phyloP scores from a whole-genome alignment of 2,329 filamentous ascomycete species.

The Magnaporthiopsis rhizophila region DNA sequence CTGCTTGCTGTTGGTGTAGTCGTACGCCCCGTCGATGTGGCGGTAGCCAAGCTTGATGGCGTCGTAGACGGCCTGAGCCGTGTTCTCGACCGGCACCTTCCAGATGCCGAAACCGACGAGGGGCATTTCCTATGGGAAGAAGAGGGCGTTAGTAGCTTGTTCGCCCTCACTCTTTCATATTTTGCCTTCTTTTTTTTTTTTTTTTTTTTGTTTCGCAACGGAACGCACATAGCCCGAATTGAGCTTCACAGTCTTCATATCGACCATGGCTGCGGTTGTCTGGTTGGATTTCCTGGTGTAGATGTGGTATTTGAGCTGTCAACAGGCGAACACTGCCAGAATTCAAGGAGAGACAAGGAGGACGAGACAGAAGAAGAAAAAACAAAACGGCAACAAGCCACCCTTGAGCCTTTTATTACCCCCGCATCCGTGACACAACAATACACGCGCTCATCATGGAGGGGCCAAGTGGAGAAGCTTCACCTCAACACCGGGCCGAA shows the following conservation, averaged over 20 bases:
- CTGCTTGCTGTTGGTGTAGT: conserved; percentile 58
- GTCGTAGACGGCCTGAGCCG: conserved; percentile 50
- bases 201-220: neutral
- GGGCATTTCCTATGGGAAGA: conserved; percentile 25
- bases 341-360: neutral
- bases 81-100: conserved; percentile 28
- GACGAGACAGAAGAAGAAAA: too few species aligned
- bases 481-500: neutral
- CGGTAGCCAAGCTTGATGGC: conserved; percentile 46
- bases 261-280: conserved; percentile 5
- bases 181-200: neutral
- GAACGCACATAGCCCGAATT: conserved; percentile 12
- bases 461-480: neutral
- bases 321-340: neutral
- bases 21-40: conserved; percentile 44
- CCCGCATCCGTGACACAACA: neutral
- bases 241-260: conserved; percentile 11
- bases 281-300: neutral
- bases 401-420: neutral
- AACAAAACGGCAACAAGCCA: neutral
- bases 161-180: neutral
- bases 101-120: conserved; percentile 33
- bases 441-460: neutral
- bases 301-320: neutral
- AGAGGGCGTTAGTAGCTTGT: neutral